Percentiles rank a stretch among this genome's conserved stretches.
phyloP scores from a whole-genome alignment of 371 early-diverging fungal genomes.

The Coemansia sp. region DNA sequence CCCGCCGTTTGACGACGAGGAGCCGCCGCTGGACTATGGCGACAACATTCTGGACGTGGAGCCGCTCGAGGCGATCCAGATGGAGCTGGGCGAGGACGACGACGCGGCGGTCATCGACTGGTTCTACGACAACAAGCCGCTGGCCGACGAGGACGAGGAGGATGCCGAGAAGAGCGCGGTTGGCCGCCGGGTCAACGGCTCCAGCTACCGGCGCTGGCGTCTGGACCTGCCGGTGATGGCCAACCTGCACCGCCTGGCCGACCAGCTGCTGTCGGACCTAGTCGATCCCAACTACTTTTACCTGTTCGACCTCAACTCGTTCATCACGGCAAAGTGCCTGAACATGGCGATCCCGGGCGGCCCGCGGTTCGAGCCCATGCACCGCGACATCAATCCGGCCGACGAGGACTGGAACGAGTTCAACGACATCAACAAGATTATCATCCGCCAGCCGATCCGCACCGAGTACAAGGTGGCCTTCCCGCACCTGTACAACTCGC shows the following conservation, averaged over 20 bases:
- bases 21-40: conserved; percentile 96
- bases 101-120: conserved; percentile 91
- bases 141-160: conserved; percentile 63
- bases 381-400: conserved; percentile 89
- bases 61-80: conserved; percentile 96
- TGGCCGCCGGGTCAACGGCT: conserved; percentile 73
- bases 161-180: conserved; percentile 54
- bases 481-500: conserved; percentile 95
- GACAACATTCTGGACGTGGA: conserved; percentile 97
- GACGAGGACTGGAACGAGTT: conserved; percentile 99
- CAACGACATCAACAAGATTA: conserved; percentile 99
- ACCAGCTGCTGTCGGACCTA: conserved; percentile 90
- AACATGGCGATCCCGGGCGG: conserved; percentile 99
- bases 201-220: conserved; percentile 90
- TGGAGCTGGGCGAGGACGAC: conserved; percentile 96
- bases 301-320: conserved; percentile 90
- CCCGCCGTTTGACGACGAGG: conserved; percentile 98
- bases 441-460: conserved; percentile 95
- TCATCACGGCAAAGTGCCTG: conserved; percentile 96
- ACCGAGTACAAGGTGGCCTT: conserved; percentile 98
- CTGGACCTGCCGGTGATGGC: conserved; percentile 93
- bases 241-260: conserved; percentile 87
- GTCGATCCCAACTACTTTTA: conserved; percentile 96
- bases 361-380: conserved; percentile 96
- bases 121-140: conserved; percentile 96